phyloP scores from a whole-genome alignment of 2,329 filamentous ascomycete genomes.

The Rhynchosporium graminicola region DNA sequence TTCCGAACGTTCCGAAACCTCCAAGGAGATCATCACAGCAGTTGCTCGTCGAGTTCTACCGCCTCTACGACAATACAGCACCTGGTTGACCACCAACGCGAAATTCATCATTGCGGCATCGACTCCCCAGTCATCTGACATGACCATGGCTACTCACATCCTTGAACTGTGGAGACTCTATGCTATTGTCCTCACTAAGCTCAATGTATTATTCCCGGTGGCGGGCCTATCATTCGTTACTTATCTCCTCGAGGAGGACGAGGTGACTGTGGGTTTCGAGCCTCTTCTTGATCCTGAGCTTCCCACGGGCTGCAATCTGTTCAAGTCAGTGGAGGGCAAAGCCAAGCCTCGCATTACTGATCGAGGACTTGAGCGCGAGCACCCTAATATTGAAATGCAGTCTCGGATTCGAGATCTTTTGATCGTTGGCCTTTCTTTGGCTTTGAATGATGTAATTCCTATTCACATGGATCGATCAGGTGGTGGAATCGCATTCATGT shows the following conservation, averaged over 20 bases:
- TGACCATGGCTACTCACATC: constrained; percentile 51
- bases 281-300: constrained; percentile 54
- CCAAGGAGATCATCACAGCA: constrained; percentile 54
- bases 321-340: constrained; percentile 41
- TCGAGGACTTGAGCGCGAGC: constrained; percentile 50
- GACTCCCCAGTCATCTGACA: constrained; percentile 47
- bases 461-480: constrained; percentile 44
- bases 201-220: constrained; percentile 60
- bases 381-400: constrained; percentile 66
- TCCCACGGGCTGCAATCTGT: constrained; percentile 54
- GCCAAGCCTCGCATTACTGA: constrained; percentile 53
- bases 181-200: constrained; percentile 59
- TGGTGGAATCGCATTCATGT: constrained; percentile 48
- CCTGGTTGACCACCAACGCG: constrained; percentile 62
- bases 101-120: constrained; percentile 53
- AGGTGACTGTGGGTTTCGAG: constrained; percentile 64
- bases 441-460: constrained; percentile 47
- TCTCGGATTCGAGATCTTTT: constrained; percentile 64
- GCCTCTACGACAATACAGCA: constrained; percentile 65
- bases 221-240: constrained; percentile 54
- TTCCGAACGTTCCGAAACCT: constrained; percentile 28
- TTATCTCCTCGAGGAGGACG: constrained; percentile 70
- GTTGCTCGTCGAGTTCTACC: constrained; percentile 63
- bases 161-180: constrained; percentile 67
- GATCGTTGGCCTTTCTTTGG: constrained; percentile 59